A percentile compares a stretch with the other conserved stretches of the same genome.
Evolutionary conservation across 805 yeast species (phyloP).

Genomic region (Nakazawaea ernobii): DNA sequence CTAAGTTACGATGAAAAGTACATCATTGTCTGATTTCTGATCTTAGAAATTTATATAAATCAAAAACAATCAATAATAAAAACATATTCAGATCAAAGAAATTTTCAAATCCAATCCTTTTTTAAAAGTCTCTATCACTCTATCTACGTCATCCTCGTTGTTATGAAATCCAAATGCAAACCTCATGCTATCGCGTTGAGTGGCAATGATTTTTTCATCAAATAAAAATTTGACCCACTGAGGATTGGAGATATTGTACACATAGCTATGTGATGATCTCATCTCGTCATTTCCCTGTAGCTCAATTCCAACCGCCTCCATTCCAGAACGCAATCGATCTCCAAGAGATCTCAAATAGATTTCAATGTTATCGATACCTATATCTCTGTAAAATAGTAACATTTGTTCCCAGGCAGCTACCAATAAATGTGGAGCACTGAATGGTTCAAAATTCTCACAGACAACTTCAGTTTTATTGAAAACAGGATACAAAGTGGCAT

Average conservation of each 20-base stretch:
- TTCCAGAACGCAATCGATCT: not conserved
- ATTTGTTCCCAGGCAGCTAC: constrained; percentile 1
- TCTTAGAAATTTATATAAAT: not conserved
- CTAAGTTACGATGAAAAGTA: not conserved
- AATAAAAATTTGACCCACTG: not conserved
- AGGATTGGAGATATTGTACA: constrained; percentile 1
- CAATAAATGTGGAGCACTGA: constrained; percentile 15
- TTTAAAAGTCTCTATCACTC: not conserved
- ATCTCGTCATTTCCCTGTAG: not conserved
- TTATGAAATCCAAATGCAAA: not conserved
- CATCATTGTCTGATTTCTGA: not conserved
- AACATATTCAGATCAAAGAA: not conserved
- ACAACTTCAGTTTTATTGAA: constrained; percentile 27
- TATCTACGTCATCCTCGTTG: not conserved
- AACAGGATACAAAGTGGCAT: not conserved
- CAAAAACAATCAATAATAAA: not conserved
- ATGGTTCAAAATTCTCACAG: constrained; percentile 31
- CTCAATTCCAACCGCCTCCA: not conserved
- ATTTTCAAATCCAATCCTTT: not conserved
- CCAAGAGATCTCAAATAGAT: not conserved
- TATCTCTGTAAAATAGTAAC: not conserved
- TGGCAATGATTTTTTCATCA: not conserved
- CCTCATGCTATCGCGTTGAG: not conserved
- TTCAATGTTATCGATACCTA: constrained; percentile 3
- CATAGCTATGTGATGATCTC: constrained; percentile 1